phyloP scores from a whole-genome alignment of 441 rosid genomes.

The Euphorbia celastroides region DNA sequence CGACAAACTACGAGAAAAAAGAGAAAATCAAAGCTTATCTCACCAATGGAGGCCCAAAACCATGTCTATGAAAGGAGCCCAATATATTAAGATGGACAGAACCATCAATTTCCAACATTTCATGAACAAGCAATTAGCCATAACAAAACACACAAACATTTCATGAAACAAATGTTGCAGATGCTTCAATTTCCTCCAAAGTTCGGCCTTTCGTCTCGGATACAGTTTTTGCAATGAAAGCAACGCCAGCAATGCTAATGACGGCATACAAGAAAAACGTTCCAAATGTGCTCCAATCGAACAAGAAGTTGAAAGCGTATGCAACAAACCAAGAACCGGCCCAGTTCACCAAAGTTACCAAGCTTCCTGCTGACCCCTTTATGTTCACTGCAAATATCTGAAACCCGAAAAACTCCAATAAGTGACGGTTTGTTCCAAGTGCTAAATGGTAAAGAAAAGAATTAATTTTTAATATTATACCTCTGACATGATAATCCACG shows the following conservation, averaged over 20 bases:
- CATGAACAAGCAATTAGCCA: too few relatives aligned
- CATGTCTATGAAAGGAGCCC: background rate
- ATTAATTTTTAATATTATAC: too few relatives aligned
- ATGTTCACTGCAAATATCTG: conserved; percentile 53
- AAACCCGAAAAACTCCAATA: background rate
- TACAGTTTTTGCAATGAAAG: conserved; percentile 46
- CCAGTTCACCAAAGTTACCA: conserved; percentile 32
- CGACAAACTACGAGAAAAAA: too few relatives aligned
- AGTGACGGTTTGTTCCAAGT: background rate
- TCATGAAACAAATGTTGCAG: conserved; percentile 15
- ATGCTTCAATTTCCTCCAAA: conserved; percentile 55
- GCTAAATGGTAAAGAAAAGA: background rate
- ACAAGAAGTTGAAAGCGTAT: conserved; percentile 40
- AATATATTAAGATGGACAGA: background rate
- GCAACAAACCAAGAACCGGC: conserved; percentile 35
- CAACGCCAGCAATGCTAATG: conserved; percentile 27
- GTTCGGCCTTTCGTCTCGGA: conserved; percentile 69
- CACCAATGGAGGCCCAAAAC: background rate
- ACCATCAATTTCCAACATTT: background rate
- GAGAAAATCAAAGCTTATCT: background rate
- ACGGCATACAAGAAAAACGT: conserved; percentile 42
- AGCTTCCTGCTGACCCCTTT: conserved; percentile 48
- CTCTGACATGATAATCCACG: conserved; percentile 26
- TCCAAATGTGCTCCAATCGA: conserved; percentile 61
- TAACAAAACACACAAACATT: too few relatives aligned